Evolutionary conservation across 1,139 yeast genomes (phyloP).

Genomic region (Suhomyces kunorum): DNA sequence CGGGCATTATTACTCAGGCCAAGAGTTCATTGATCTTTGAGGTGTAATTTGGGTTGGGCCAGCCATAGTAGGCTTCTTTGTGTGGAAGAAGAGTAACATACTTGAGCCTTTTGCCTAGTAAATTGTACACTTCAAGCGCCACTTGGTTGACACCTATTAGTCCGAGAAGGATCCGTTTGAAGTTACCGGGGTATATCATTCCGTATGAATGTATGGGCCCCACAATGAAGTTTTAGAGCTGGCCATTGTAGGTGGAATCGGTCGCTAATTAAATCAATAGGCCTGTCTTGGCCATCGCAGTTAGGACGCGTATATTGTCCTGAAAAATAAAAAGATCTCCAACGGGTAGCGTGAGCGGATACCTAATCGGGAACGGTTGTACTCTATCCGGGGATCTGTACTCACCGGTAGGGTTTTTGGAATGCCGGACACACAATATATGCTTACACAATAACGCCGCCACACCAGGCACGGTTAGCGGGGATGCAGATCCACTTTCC

Average conservation of each 20-base stretch:
- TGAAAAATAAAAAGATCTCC: background rate
- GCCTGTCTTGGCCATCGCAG: too few species aligned
- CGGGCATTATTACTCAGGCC: slow-evolving; percentile 3
- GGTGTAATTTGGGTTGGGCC: background rate
- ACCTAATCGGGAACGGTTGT: background rate
- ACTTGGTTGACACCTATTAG: slow-evolving; percentile 6
- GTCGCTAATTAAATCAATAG: background rate
- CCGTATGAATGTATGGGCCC: background rate
- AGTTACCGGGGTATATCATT: slow-evolving; percentile 1
- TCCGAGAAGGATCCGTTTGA: slow-evolving; percentile 6
- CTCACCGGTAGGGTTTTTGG: too few species aligned
- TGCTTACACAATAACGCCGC: too few species aligned
- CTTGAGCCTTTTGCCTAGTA: slow-evolving; percentile 1
- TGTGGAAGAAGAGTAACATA: slow-evolving; percentile 1
- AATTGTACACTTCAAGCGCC: slow-evolving; percentile 2
- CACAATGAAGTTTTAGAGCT: background rate
- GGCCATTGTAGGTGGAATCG: background rate
- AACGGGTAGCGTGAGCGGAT: background rate
- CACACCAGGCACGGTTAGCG: too few species aligned
- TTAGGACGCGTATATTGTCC: too few species aligned
- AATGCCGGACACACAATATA: too few species aligned
- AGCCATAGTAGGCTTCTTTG: slow-evolving; percentile 2
- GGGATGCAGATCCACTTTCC: too few species aligned
- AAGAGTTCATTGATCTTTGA: slow-evolving; percentile 3
- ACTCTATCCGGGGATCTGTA: too few species aligned